Base-by-base conservation (phyloP, 345 rosid species). In the Euphorbia lathyris region DNA sequence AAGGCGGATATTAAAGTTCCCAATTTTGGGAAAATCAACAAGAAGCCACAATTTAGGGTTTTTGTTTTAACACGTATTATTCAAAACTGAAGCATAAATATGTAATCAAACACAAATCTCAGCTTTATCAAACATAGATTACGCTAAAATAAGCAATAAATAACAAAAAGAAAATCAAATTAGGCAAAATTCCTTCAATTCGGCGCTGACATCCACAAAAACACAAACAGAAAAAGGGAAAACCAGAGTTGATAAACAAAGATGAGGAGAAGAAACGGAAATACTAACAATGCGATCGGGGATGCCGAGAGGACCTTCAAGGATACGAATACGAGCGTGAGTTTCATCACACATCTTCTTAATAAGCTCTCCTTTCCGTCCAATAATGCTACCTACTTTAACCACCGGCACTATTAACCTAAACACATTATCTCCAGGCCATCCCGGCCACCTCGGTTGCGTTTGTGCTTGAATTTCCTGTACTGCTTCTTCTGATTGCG, bases 331-430 rank as follows among this genome's bases (percentile, higher is more conserved):
- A 43, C 96, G 96, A 55, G 91, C 95, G 29, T 89, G 86, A 19
- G 96, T 89, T 74, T 91, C 96, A 51, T 89, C 96, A 66, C 96
- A 93, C 90, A 88, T 88, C 87, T 89, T 91, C 75, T 85, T 93
- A n/a, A 93, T 83, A 36, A 91, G 81, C 68, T 91, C 96, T 16
- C 97, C 97, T 43, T 91, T 89, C 66, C 95, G 88, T 29, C 96
- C 97, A 55, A 88, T 91, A 5, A 93, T 91, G 83, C 91, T 83
- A 26, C 97, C 98, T 9, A 93, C 96, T 67, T 86, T 89, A 23
- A 40, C 38, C 9, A 87, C 90, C 51, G 95, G 96, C 43, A 93
- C 93, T 63, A 93, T 83, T 45, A 91, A 65, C 73, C 97, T 84
- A 74, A 86, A 94, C 22, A 91, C 91, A 82, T 90, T 86, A 78